A percentile compares a stretch with the other conserved stretches of the same genome.
Evolutionary conservation across 208 protist genomes (phyloP).

Genomic region (Acanthamoeba lenticulata): DNA sequence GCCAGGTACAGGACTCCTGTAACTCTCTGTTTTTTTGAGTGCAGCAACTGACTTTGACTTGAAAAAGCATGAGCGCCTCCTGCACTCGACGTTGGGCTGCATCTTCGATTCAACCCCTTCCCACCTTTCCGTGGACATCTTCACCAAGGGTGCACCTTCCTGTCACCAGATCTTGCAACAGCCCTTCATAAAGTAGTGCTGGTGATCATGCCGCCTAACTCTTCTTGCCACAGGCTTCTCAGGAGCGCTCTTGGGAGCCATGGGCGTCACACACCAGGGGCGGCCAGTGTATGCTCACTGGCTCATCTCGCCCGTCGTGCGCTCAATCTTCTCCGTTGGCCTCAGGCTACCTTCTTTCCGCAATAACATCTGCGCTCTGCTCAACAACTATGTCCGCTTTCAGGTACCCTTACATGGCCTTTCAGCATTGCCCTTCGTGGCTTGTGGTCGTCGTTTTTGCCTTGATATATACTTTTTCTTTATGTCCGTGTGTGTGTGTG

Average conservation of each 20-base stretch:
- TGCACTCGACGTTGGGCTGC: background rate
- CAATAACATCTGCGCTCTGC: background rate
- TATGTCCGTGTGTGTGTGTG: background rate
- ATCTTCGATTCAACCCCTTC: conserved; percentile 28
- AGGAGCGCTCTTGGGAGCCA: background rate
- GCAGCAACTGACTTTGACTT: background rate
- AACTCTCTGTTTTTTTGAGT: background rate
- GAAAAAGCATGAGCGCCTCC: background rate
- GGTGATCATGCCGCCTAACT: background rate
- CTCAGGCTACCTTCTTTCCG: background rate
- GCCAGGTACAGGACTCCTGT: background rate
- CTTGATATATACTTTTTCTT: background rate
- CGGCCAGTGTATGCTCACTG: background rate
- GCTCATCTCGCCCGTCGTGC: conserved; percentile 24
- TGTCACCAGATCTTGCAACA: background rate
- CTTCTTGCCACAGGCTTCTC: background rate
- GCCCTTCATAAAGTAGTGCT: background rate
- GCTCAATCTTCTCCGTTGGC: background rate
- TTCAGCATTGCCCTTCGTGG: background rate
- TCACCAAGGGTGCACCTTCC: background rate
- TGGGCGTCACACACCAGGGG: conserved; percentile 2
- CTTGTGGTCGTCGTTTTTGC: background rate
- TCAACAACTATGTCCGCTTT: background rate
- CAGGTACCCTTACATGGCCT: background rate
- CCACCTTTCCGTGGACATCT: conserved; percentile 32